Evolutionary conservation across 2,329 filamentous ascomycete genomes (phyloP).

Genomic region (Xylaria sp.): DNA sequence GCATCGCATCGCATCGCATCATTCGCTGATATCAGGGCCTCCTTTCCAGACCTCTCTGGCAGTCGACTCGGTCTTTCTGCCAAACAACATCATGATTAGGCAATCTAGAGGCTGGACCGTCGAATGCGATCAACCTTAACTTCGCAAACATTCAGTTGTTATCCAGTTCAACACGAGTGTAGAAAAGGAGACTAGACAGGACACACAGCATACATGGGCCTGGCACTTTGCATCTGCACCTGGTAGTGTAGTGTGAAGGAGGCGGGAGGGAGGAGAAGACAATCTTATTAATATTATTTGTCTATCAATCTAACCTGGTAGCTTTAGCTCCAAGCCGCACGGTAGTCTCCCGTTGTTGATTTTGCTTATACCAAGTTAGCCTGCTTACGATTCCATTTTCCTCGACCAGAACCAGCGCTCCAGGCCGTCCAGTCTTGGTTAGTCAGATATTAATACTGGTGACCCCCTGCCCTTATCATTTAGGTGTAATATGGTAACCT

Average conservation of each 20-base stretch:
- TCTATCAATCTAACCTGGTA: neutral
- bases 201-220: neutral
- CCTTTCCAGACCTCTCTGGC: neutral
- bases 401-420: neutral
- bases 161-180: neutral
- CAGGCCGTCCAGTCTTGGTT: neutral
- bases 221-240: neutral
- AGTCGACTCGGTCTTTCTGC: neutral
- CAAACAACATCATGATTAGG: neutral
- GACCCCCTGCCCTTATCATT: neutral
- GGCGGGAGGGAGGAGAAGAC: neutral
- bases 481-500: neutral
- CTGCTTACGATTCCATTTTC: too few relatives aligned
- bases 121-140: neutral
- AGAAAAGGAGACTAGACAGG: neutral
- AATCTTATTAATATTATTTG: conserved; percentile 5
- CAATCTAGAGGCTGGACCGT: neutral
- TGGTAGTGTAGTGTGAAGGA: neutral
- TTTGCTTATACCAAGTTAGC: too few relatives aligned
- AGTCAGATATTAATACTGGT: conserved; percentile 3
- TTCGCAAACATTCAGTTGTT: neutral
- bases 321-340: neutral
- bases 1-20: neutral
- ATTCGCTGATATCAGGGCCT: neutral
- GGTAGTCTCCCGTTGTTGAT: neutral